Evolutionary conservation across 768 basidiomycete genomes (phyloP).

Genomic region (Mycena galopus): DNA sequence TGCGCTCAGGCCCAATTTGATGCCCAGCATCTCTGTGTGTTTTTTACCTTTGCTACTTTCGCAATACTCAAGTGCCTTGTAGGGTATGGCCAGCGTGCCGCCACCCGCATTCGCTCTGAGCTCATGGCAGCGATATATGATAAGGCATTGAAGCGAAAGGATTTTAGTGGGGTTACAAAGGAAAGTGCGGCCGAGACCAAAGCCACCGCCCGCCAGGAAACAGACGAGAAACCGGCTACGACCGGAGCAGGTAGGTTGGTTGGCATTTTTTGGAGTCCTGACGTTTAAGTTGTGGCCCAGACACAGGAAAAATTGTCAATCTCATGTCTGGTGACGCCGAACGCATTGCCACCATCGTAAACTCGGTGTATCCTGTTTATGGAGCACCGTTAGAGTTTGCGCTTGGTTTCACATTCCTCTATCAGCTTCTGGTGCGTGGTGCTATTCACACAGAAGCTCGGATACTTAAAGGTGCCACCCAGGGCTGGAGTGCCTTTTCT

Average conservation of each 20-base stretch:
- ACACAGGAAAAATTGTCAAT: constrained; percentile 90
- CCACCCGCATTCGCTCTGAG: constrained; percentile 78
- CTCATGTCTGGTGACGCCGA: constrained; percentile 88
- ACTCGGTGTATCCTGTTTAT: constrained; percentile 50
- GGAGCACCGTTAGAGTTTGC: constrained; percentile 29
- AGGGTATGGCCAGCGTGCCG: constrained; percentile 86
- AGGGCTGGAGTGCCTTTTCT: constrained; percentile 79
- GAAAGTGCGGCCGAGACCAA: background rate
- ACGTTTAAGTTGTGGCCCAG: constrained; percentile 71
- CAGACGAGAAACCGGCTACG: constrained; percentile 53
- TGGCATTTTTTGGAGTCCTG: constrained; percentile 55
- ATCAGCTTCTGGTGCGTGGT: constrained; percentile 70
- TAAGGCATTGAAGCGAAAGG: constrained; percentile 86
- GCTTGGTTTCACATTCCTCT: constrained; percentile 30
- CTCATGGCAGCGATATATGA: constrained; percentile 91
- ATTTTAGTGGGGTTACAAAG: constrained; percentile 77
- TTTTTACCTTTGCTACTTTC: constrained; percentile 49
- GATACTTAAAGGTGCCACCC: constrained; percentile 20
- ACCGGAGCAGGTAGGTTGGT: constrained; percentile 52
- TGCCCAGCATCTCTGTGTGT: constrained; percentile 29
- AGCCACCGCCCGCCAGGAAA: constrained; percentile 27
- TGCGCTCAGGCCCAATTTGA: constrained; percentile 25
- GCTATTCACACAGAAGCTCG: background rate
- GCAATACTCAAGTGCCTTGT: constrained; percentile 78
- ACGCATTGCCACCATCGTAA: constrained; percentile 72